Conservation (phyloP, 768 basidiomycete species). For the Termitomyces sp. region DNA sequence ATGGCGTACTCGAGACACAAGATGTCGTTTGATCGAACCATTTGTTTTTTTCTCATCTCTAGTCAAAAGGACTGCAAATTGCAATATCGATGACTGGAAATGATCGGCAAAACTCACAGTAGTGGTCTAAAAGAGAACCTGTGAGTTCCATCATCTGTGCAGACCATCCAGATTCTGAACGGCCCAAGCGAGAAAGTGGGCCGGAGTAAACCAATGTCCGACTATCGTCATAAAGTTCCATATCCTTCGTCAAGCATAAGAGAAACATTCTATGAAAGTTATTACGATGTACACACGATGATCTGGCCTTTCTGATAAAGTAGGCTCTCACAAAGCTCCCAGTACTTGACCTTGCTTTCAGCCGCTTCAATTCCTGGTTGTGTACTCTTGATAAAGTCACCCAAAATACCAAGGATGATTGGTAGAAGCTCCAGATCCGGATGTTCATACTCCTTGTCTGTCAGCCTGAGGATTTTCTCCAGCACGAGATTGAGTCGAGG, state of each 20-base stretch:
- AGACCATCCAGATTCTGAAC: slow-evolving; percentile 68
- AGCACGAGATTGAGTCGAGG: slow-evolving; percentile 74
- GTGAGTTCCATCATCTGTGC: slow-evolving; percentile 69
- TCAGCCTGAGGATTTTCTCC: slow-evolving; percentile 62
- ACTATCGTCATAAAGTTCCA: slow-evolving; percentile 75
- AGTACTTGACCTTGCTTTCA: slow-evolving; percentile 85
- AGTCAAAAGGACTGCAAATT: slow-evolving; percentile 52
- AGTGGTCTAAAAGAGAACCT: slow-evolving; percentile 71
- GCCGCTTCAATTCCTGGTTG: slow-evolving; percentile 91
- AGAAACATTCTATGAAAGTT: background rate
- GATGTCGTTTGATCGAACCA: slow-evolving; percentile 40
- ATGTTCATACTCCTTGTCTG: slow-evolving; percentile 61
- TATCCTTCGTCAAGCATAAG: slow-evolving; percentile 45
- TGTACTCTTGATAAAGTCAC: slow-evolving; percentile 73
- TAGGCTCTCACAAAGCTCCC: slow-evolving; percentile 73
- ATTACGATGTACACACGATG: slow-evolving; percentile 45
- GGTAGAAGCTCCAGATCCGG: slow-evolving; percentile 77
- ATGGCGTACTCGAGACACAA: slow-evolving; percentile 60
- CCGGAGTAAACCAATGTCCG: slow-evolving; percentile 69
- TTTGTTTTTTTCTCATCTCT: slow-evolving; percentile 53
- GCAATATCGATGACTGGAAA: background rate
- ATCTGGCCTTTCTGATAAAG: slow-evolving; percentile 76
- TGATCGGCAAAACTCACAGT: slow-evolving; percentile 41
- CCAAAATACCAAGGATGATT: slow-evolving; percentile 61
- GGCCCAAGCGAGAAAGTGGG: slow-evolving; percentile 51